Evolutionary conservation across 352 stramenopile species (phyloP).

Genomic region (Phytophthora palmivora): DNA sequence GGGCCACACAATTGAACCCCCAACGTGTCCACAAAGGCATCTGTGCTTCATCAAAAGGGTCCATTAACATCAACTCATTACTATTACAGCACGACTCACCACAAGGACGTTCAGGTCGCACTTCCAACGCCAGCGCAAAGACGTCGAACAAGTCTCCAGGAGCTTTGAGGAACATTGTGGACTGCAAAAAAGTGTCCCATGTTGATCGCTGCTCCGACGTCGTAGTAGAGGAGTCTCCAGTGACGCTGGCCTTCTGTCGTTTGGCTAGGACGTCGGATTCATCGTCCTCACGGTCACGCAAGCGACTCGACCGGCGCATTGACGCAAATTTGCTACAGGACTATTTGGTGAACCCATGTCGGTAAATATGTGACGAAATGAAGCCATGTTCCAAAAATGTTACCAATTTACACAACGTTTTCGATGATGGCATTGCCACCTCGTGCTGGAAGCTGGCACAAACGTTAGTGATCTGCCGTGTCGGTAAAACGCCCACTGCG

Average conservation of each 20-base stretch:
- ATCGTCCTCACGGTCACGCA: conserved; percentile 21
- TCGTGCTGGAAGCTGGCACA: too few relatives aligned
- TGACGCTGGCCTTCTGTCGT: conserved; percentile 14
- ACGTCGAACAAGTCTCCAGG: conserved; percentile 55
- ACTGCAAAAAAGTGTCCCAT: conserved; percentile 52
- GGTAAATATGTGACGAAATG: not conserved
- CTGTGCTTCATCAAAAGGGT: conserved; percentile 26
- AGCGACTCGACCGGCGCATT: conserved; percentile 42
- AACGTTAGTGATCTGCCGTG: too few relatives aligned
- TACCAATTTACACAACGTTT: too few relatives aligned
- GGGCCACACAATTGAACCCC: conserved; percentile 50
- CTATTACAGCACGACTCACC: conserved; percentile 27
- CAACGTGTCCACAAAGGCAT: conserved; percentile 56
- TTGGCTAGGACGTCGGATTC: conserved; percentile 6
- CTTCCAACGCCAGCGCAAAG: conserved; percentile 45
- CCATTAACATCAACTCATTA: conserved; percentile 3
- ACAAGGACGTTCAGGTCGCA: conserved; percentile 39
- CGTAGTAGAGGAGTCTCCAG: not conserved
- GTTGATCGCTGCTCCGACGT: conserved; percentile 5
- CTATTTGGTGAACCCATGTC: conserved; percentile 4
- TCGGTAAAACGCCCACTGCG: too few relatives aligned
- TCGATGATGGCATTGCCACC: too few relatives aligned
- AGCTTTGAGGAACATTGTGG: conserved; percentile 41
- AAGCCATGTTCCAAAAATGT: too few relatives aligned
- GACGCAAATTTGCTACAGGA: not conserved